Evolutionary conservation across 345 rosid species (phyloP).

Genomic region (Litchi chinensis): DNA sequence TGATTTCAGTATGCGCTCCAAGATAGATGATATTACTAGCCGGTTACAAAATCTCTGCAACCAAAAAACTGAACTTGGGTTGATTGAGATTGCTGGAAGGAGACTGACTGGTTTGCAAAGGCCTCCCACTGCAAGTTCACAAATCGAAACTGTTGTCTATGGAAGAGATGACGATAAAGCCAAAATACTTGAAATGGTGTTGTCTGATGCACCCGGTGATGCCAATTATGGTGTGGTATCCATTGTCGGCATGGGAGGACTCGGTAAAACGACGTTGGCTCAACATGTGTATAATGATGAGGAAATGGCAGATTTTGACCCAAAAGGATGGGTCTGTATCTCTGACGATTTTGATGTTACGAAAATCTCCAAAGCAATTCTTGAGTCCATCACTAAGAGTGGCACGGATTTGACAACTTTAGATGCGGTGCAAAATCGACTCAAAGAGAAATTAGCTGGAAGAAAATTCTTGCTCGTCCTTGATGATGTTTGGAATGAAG

Average conservation of each 20-base stretch:
- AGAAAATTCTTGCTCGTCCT: background rate
- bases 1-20: background rate
- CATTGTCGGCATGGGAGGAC: background rate
- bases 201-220: background rate
- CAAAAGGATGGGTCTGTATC: background rate
- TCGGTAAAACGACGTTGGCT: background rate
- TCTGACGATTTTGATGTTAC: background rate
- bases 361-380: background rate
- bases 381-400: background rate
- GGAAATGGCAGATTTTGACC: background rate
- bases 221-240: background rate
- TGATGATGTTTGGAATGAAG: slow-evolving; percentile 2
- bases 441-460: background rate
- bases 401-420: background rate
- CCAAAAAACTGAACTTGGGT: background rate
- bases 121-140: background rate
- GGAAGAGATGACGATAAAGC: slow-evolving; percentile 7
- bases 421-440: background rate
- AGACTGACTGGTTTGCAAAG: background rate
- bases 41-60: background rate
- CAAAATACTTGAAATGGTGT: background rate
- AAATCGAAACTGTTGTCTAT: background rate
- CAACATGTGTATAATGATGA: background rate
- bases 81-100: background rate
- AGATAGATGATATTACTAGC: background rate